Evolutionary conservation across 2,329 filamentous ascomycete genomes (phyloP), one percentile per base, ranked within the genome.

Genomic region (Alternaria postmessia): DNA sequence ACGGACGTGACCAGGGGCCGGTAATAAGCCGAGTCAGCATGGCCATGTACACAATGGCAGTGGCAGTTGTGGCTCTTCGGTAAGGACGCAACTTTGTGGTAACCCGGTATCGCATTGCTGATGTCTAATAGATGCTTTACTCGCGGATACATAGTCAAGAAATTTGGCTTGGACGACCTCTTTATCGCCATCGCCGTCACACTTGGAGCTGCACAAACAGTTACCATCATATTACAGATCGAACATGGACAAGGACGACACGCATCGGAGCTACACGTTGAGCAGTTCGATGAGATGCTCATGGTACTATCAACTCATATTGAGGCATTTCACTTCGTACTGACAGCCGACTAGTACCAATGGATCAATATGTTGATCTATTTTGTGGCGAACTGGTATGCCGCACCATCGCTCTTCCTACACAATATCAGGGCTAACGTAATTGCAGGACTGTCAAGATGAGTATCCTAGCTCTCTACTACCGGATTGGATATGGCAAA

Each of bases 281-380:
- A 64, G 8, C 54, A 72, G 16, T 66, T 65, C n/a, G 62, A 70
- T 24, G 34, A 60, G 7, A 69, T 72, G 68, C 47, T 73, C 28
- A 67, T 69, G 67, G 70, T 73, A 58, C 24, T 60, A 11, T 18
- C 12, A 2, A 16, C 26, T 4, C 26, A 32, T 4, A 7, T 5
- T 6, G 20, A 12, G 16, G 5, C 2, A 14, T 9, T 11, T 4
- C 5, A 26, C 18, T 11, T 3, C 5, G 11, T 24, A 43, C 58
- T 68, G 16, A 64, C 28, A 4, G 39, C 16, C 7, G 26, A 47
- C n/a, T 47, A 74, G 70, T 75, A 64, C 49, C 69, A 66, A 26
- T 75, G 69, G 67, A 61, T 73, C 49, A 70, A 71, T 42, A 66
- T 71, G 63, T 49, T 73, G 24, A 57, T 73, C 18, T 75, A 75